These are phyloP conservation scores for Fusarium algeriense DNA, from an alignment of 2,329 filamentous ascomycete genomes.

Conservation along the genomic window DNA sequence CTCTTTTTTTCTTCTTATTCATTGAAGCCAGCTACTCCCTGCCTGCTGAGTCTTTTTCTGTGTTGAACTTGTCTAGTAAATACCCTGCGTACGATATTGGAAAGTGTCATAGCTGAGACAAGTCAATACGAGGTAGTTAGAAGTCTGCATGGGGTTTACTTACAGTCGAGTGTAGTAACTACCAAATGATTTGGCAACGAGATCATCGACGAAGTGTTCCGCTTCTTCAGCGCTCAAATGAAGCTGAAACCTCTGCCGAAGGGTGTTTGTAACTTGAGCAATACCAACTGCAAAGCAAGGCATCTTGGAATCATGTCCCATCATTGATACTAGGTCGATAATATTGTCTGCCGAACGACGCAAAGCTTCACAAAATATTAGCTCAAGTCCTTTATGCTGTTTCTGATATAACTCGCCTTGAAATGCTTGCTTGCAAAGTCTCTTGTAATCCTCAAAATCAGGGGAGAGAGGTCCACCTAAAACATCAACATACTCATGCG, in stretches of 20 bases:
- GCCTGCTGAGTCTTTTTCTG: constrained; percentile 6
- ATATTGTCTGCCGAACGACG: constrained; percentile 83
- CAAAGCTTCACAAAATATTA: constrained; percentile 64
- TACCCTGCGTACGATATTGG: constrained; percentile 88
- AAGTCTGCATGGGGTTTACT: constrained; percentile 51
- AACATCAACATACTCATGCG: constrained; percentile 87
- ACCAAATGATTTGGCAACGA: constrained; percentile 83
- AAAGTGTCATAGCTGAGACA: constrained; percentile 81
- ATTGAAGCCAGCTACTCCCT: constrained; percentile 27
- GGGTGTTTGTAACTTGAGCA: constrained; percentile 74
- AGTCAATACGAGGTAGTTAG: constrained; percentile 11
- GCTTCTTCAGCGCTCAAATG: constrained; percentile 87
- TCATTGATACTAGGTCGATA: constrained; percentile 85
- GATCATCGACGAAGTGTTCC: constrained; percentile 83
- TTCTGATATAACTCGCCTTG: constrained; percentile 67
- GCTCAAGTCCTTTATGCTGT: background rate
- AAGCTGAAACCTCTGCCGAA: constrained; percentile 82
- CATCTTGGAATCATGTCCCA: constrained; percentile 87
- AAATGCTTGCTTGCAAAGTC: constrained; percentile 84
- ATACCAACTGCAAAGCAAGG: constrained; percentile 83
- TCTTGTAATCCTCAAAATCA: constrained; percentile 81
- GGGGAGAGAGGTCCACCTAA: constrained; percentile 78
- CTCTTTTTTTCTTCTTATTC: constrained; percentile 10
- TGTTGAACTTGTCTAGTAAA: constrained; percentile 69
- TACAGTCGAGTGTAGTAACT: constrained; percentile 90